These are phyloP conservation scores for Dryas integrifolia DNA, from an alignment of 331 rosid genomes.

Conservation along the genomic window DNA sequence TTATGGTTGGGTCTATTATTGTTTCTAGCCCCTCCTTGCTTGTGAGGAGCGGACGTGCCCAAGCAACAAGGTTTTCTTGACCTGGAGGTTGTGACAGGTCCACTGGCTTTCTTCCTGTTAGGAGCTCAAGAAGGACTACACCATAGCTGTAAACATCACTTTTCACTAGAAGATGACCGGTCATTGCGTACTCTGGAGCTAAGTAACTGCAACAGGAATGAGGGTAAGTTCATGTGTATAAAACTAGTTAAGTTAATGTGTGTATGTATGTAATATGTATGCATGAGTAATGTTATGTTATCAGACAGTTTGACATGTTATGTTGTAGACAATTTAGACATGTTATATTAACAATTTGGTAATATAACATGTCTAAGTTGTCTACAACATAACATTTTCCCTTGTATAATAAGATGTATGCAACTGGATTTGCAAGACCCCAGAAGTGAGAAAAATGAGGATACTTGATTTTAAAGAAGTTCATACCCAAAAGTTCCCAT, in stretches of 20 bases:
- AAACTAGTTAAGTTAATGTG: not conserved
- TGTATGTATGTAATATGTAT: not conserved
- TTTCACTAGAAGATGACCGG: constrained; percentile 95
- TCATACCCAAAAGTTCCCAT: constrained; percentile 98
- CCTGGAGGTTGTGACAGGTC: constrained; percentile 91
- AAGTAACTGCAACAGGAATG: constrained; percentile 62
- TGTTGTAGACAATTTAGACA: not conserved
- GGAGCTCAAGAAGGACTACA: constrained; percentile 90
- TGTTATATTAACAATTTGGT: not conserved
- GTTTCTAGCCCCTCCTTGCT: constrained; percentile 67
- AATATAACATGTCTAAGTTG: not conserved
- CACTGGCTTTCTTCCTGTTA: constrained; percentile 93
- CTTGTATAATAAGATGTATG: not conserved
- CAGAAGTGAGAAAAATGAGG: constrained; percentile 4
- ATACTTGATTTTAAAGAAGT: not conserved
- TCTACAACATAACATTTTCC: not conserved
- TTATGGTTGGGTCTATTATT: constrained; percentile 67
- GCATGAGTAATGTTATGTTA: not conserved
- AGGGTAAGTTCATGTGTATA: no score
- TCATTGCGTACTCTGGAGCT: constrained; percentile 99
- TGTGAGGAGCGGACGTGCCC: constrained; percentile 91
- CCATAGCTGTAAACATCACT: constrained; percentile 99
- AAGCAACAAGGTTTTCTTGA: constrained; percentile 84
- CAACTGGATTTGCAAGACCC: not conserved
- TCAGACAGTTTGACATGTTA: not conserved